Evolutionary conservation across 495 filamentous ascomycete genomes (phyloP), one percentile per base, ranked within the genome.

Genomic region (Aspergillus saccharolyticus): DNA sequence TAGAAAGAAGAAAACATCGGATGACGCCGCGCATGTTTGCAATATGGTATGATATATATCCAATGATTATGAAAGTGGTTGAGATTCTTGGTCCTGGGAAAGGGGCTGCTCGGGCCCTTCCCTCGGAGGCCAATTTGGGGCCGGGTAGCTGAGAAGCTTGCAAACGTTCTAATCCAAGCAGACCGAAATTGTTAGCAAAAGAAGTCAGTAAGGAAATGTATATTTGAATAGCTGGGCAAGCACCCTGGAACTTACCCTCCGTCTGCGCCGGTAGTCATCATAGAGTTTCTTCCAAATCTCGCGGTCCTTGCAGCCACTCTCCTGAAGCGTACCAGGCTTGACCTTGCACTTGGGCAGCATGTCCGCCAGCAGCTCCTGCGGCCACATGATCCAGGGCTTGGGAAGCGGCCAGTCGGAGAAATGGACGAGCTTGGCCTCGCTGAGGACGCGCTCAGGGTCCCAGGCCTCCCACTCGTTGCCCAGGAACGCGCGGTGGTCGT

Each of bases 331-430:
- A 52, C 67, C 77, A 48, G 70, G 76, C 52, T 61, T 67, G 39
- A 79, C 76, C 52, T 81, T 79, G 44, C 84, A 86, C 55, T 74
- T 75, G 0, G 87, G 85, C 64, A 89, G 81, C 58, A 81, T 78
- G 24, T 81, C 74, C 3, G 74, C 69, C 20, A 87, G 63, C 55
- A 79, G 61, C 15, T 77, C 68, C 33, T 81, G 77, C 19, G 83
- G 74, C 78, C 80, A 85, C 69, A 80, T 78, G 18, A 89, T 69
- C 88, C 88, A 91, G 0, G 89, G 89, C 67, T 93, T 93, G 3
- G 89, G 88, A 44, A 90, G 60, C 4, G 89, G 89, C 83, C 85
- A 89, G 63, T 94, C 90, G 3, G 81, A 86, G 63, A 96, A 93
- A 70, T 91, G 90, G 0, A 94, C 78, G 15, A 90, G 79, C 62